Evolutionary conservation across 2,329 filamentous ascomycete genomes (phyloP).

Genomic region (Aspergillus versicolor): DNA sequence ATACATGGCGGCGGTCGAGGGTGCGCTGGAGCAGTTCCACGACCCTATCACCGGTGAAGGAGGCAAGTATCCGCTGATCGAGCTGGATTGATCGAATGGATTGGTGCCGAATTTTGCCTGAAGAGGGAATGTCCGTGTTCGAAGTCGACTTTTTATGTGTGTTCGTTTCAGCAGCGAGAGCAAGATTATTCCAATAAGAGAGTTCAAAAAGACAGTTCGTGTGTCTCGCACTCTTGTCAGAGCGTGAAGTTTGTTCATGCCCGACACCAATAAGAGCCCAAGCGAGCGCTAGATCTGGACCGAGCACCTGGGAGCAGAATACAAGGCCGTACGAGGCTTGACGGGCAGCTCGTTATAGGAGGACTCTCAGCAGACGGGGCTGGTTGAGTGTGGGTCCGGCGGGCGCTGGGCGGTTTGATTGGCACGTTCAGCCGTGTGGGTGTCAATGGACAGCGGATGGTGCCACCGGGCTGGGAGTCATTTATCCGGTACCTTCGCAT

Average conservation of each 20-base stretch:
- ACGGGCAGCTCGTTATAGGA: neutral
- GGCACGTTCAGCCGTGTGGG: no score
- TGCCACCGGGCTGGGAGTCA: no score
- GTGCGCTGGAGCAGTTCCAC: slow-evolving; percentile 59
- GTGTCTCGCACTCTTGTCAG: neutral
- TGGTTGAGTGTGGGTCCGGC: neutral
- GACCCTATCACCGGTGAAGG: slow-evolving; percentile 33
- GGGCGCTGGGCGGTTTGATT: no score
- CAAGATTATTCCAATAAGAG: no score
- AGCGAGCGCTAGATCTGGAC: neutral
- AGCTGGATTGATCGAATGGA: slow-evolving; percentile 32
- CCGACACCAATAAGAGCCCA: neutral
- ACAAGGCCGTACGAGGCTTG: neutral
- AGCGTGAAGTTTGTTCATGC: neutral
- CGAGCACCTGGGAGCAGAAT: neutral
- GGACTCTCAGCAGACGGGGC: neutral
- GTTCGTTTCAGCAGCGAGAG: no score
- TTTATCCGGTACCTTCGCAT: no score
- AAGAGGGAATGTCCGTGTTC: no score
- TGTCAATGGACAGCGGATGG: no score
- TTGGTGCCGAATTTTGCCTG: no score
- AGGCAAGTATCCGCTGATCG: slow-evolving; percentile 36
- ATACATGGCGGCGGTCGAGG: slow-evolving; percentile 76
- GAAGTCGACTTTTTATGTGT: no score
- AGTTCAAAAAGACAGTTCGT: no score